Base-by-base conservation (phyloP, 139 green algal genomes). In the Deuterostichococcus epilithicus region DNA sequence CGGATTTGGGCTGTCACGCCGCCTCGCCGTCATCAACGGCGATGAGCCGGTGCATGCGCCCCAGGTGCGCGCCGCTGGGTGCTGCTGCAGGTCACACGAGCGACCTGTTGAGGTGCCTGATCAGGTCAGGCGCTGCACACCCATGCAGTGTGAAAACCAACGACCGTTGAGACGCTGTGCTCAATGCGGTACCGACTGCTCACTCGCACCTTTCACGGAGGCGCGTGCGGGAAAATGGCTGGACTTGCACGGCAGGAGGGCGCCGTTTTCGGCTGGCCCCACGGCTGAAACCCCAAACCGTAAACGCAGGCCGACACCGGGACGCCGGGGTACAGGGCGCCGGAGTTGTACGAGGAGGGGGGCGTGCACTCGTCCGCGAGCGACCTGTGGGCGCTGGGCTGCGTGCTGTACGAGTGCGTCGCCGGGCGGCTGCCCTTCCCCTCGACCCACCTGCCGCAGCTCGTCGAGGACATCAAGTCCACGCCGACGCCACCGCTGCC, bases 381-480 rank as follows among this genome's bases (percentile, higher is more conserved):
- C 1, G 95, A 99, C 84, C 83, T 99, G 39, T 99, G 91, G 90
- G 88, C 91, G 0, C 83, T 99, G 1, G 95, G 95, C 28, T 98
- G 93, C 81, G 86, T 98, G 42, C 87, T 99, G 70, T 98, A 97
- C 76, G 92, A 98, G 84, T 96, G 90, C 75, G 86, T 86, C 20
- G 88, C 91, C 28, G 95, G 95, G 2, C 76, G 83, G 3, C 93
- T 93, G 33, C 94, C 95, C 44, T 98, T 99, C 80, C 74, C 94
- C 26, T 90, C 89, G 42, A 82, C 83, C 18, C 91, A 82, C 35
- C 89, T 97, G 72, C 89, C 86, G 33, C 78, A 94, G 80, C 90
- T 98, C 36, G 88, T 93, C 30, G 77, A 90, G 15, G 81, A 90
- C 73, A 92, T 97, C 37, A 79, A 88, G 52, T 83, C 84, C 1